Conservation (phyloP, 176 grass and related monocot genomes). For the Hsuehochloa calcarea region DNA sequence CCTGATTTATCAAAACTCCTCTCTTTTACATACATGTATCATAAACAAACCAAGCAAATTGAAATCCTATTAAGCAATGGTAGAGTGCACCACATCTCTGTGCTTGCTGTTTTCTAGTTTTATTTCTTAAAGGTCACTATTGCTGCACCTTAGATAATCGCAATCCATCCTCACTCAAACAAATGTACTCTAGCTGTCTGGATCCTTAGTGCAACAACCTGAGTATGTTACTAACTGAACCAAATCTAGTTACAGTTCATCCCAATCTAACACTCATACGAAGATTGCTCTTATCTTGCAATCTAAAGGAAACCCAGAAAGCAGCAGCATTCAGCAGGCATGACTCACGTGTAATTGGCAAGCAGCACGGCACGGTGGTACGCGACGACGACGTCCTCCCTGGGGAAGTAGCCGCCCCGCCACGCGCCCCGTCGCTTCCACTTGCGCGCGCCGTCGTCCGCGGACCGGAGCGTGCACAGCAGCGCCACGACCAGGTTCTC, state of each 20-base stretch:
- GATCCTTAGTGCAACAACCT: background rate
- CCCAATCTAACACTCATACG: background rate
- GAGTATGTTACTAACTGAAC: background rate
- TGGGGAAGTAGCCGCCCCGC: slow-evolving; percentile 83
- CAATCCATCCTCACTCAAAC: background rate
- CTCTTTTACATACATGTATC: background rate
- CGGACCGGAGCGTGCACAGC: slow-evolving; percentile 71
- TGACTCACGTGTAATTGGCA: slow-evolving; percentile 74
- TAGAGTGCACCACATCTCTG: background rate
- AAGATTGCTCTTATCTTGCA: background rate
- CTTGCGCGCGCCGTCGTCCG: slow-evolving; percentile 55
- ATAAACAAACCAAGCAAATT: background rate
- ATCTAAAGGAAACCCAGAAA: background rate
- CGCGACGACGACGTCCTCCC: slow-evolving; percentile 61
- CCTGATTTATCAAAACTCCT: background rate
- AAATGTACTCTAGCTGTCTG: background rate
- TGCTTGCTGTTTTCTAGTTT: background rate
- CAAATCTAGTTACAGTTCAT: background rate
- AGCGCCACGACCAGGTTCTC: slow-evolving; percentile 85
- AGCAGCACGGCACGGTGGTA: slow-evolving; percentile 94
- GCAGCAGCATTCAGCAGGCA: background rate
- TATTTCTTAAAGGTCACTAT: background rate
- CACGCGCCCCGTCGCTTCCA: slow-evolving; percentile 95
- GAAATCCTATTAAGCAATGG: background rate
- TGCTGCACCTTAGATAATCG: background rate